Evolutionary conservation across 306 rosid genomes (phyloP).

Genomic region (Phaseolus lunatus): DNA sequence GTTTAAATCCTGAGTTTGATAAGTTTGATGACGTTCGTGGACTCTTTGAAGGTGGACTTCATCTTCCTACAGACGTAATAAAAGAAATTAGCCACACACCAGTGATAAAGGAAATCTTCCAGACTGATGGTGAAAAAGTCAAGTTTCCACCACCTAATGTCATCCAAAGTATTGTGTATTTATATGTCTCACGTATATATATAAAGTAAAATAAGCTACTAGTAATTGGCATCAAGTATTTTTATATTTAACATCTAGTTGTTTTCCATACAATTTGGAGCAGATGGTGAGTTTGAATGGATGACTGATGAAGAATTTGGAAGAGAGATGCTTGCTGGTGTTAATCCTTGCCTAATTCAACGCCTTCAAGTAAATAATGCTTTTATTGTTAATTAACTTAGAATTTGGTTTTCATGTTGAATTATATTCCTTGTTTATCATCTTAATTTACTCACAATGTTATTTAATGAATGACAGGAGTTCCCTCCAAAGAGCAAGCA

Average conservation of each 20-base stretch:
- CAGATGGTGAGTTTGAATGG: slow-evolving; percentile 61
- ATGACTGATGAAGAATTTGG: slow-evolving; percentile 76
- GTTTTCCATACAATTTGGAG: slow-evolving; percentile 14
- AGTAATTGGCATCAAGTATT: no score
- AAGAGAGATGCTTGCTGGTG: slow-evolving; percentile 74
- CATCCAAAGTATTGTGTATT: slow-evolving; percentile 46
- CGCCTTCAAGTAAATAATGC: slow-evolving; percentile 41
- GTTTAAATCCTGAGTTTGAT: slow-evolving; percentile 50
- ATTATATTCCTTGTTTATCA: no score
- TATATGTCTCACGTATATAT: neutral
- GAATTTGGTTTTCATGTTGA: neutral
- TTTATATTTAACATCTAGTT: neutral
- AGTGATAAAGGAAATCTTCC: slow-evolving; percentile 59
- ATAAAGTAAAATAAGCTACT: no score
- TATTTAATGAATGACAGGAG: slow-evolving; percentile 49
- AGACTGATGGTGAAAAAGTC: slow-evolving; percentile 60
- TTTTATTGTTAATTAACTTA: neutral
- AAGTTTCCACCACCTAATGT: slow-evolving; percentile 68
- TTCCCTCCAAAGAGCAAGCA: slow-evolving; percentile 70
- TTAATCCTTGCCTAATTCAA: slow-evolving; percentile 58
- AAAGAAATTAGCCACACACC: slow-evolving; percentile 54
- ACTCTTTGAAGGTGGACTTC: slow-evolving; percentile 63
- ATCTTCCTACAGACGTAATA: slow-evolving; percentile 47
- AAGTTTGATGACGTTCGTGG: slow-evolving; percentile 55
- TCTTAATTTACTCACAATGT: neutral